phyloP scores from a whole-genome alignment of 768 basidiomycete genomes.

The Amanita molliuscula region DNA sequence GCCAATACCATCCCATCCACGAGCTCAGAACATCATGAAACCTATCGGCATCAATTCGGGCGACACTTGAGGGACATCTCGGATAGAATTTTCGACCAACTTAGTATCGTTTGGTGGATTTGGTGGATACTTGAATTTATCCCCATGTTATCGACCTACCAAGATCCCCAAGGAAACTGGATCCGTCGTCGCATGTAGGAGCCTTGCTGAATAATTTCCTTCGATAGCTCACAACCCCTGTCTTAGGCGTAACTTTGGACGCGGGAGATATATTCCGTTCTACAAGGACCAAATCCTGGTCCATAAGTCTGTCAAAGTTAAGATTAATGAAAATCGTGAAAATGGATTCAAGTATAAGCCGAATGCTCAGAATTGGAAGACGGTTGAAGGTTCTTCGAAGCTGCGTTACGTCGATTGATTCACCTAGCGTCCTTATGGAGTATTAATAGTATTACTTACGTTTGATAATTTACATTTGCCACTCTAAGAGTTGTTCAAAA shows the following conservation, averaged over 20 bases:
- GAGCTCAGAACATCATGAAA: not conserved
- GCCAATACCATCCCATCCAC: not conserved
- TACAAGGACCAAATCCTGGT: constrained; percentile 14
- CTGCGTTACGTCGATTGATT: constrained; percentile 9
- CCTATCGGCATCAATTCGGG: not conserved
- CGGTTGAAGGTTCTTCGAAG: constrained; percentile 8
- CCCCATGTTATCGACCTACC: constrained; percentile 15
- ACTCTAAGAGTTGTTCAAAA: too few species aligned
- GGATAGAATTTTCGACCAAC: constrained; percentile 15
- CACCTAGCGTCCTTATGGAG: not conserved
- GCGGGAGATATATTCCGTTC: constrained; percentile 19
- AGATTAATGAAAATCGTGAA: not conserved
- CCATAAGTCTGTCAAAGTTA: constrained; percentile 14
- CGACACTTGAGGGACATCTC: constrained; percentile 8
- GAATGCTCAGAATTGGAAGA: constrained; percentile 10
- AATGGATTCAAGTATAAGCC: too few species aligned
- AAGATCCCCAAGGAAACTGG: constrained; percentile 15
- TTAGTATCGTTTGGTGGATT: constrained; percentile 8
- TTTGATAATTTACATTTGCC: too few species aligned
- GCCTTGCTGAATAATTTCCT: not conserved
- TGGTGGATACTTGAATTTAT: constrained; percentile 19
- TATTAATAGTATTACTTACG: too few species aligned
- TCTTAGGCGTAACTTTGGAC: constrained; percentile 18
- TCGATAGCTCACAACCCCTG: not conserved
- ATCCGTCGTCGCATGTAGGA: constrained; percentile 15